These are phyloP conservation scores for Phytophthora constricta DNA, from an alignment of 352 stramenopile genomes.

Conservation along the genomic window DNA sequence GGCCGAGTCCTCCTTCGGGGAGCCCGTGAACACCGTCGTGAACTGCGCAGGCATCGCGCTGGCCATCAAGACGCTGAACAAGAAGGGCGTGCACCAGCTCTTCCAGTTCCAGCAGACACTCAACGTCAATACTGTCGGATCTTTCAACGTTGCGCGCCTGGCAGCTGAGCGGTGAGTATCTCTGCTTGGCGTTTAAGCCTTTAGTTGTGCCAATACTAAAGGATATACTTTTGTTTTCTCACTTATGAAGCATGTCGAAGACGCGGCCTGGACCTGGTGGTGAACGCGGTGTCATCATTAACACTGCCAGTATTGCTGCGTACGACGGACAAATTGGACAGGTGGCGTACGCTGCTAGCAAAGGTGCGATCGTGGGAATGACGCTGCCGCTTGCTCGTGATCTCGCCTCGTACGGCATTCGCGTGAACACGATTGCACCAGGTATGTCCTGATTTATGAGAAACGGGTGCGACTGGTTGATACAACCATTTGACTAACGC, in stretches of 20 bases:
- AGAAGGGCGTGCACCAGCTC: slow-evolving; percentile 92
- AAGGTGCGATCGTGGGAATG: slow-evolving; percentile 96
- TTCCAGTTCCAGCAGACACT: slow-evolving; percentile 96
- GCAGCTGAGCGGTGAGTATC: slow-evolving; percentile 89
- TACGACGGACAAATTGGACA: slow-evolving; percentile 98
- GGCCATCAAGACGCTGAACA: slow-evolving; percentile 92
- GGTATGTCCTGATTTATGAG: no score
- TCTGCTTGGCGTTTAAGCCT: not conserved
- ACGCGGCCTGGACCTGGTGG: slow-evolving; percentile 70
- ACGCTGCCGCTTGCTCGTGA: slow-evolving; percentile 97
- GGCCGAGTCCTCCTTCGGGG: slow-evolving; percentile 91
- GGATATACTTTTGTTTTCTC: slow-evolving; percentile 6
- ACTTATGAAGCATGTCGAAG: slow-evolving; percentile 94
- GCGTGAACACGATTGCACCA: slow-evolving; percentile 97
- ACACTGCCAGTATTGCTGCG: slow-evolving; percentile 98
- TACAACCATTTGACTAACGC: not conserved
- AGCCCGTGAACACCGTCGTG: slow-evolving; percentile 93
- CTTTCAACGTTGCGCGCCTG: slow-evolving; percentile 97
- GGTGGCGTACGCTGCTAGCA: slow-evolving; percentile 96
- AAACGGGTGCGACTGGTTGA: no score
- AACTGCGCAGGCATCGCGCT: slow-evolving; percentile 96
- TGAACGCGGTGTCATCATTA: slow-evolving; percentile 97
- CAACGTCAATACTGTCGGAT: slow-evolving; percentile 96
- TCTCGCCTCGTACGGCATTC: slow-evolving; percentile 92
- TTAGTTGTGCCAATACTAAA: not conserved